Evolutionary conservation across 2,329 filamentous ascomycete species (phyloP), one percentile per base, ranked within the genome.

Genomic region (Fusarium sp.): DNA sequence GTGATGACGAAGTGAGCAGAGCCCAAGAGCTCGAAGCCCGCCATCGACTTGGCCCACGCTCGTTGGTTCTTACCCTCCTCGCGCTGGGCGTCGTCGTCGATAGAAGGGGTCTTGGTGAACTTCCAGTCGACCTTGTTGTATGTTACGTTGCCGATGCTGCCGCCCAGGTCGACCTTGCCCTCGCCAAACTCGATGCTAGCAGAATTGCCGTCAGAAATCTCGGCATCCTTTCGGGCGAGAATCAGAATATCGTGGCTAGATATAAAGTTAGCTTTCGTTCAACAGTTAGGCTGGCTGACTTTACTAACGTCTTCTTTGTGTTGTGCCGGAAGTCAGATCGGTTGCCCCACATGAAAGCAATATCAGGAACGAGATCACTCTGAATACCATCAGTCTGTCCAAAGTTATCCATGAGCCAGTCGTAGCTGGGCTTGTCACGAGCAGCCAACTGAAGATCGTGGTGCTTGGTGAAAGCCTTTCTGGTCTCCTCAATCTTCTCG

Each of bases 261-360:
- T 16, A 38, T 9, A 36, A 20, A 30, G 55, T 75, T 69, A 77
- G 73, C 53, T 30, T 33, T 6, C 26, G 35, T 57, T 10, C 13
- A 36, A 44, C 9, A n/a, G 16, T 6, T 8, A n/a, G 22, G 28
- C 20, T 30, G 42, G 38, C 20, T 20, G 36, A 28, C 9, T n/a
- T 35, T 30, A 74, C 75, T 71, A 58, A 77, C 75, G 75, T 77
- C 68, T 77, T 77, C 61, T 70, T 65, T 30, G 73, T 77, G 58
- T 77, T 77, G 72, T 64, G 55, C 42, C 75, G 44, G 18, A 76
- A 76, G 47, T 77, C 75, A 36, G 75, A 76, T 48, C 75, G 63
- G 50, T 77, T 77, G 30, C 75, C 75, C 75, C 75, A 77, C 75
- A 77, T 77, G 63, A 77, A 77, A 16, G 75, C 75, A 59, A 77